Evolutionary conservation across 352 stramenopile genomes (phyloP), one percentile per base, ranked within the genome.

Genomic region (Phytophthora vignae): DNA sequence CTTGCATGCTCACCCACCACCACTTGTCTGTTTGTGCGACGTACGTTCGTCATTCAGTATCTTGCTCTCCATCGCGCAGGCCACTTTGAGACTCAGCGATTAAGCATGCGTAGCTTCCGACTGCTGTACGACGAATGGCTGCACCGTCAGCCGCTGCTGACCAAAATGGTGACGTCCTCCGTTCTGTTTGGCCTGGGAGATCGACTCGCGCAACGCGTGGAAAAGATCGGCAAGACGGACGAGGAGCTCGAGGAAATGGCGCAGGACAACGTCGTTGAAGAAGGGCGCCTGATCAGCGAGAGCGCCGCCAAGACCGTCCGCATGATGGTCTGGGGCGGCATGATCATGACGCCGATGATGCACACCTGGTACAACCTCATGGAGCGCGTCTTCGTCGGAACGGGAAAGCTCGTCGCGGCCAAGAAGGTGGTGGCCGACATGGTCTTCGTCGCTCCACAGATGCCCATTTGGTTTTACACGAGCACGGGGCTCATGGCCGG

Each of bases 361-460:
- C 91, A 98, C 77, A 94, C 82, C 19, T 98, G 96, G 74, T 98
- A 97, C 77, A 81, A 88, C 33, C 54, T 91, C 17, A 80, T 98
- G 52, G 93, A 98, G 73, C 33, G 60, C 4, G 64, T 75, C 5
- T 69, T 77, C 46, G 22, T 57, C 21, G 74, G 70, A 17, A 63
- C 71, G 5, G 75, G 67, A 1, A 69, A 68, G 36, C 29, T 77
- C 15, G 68, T 69, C 10, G 67, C 57, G 11, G 61, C 67, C 11
- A 76, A 82, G 71, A 82, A 82, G 25, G 71, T 82, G 17, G 67
- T 77, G 42, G 49, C 70, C 0, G 75, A 82, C 49, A 77, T 79
- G 71, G 22, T 79, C n/a, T 61, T 82, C 25, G 54, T 82, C n/a
- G 71, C 75, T 0, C 71, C 75, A 2, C 55, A 72, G 22, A 74